A percentile compares a stretch with the other conserved stretches of the same genome.
phyloP scores from a whole-genome alignment of 352 stramenopile genomes.

The Phytophthora melonis region DNA sequence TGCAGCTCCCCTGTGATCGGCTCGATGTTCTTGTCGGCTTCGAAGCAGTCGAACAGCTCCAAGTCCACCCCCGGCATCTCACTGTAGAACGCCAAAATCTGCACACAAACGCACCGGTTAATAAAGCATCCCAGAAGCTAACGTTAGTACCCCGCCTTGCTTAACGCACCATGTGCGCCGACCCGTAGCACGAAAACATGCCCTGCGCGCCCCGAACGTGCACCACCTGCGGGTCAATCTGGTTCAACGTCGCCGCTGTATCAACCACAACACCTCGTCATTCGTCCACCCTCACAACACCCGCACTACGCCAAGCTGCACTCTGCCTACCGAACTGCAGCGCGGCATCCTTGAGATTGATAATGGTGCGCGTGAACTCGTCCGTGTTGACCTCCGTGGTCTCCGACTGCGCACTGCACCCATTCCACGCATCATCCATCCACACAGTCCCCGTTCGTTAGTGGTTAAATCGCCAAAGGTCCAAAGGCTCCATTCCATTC shows the following conservation, averaged over 20 bases:
- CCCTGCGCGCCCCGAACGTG: constrained; percentile 84
- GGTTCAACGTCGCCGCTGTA: constrained; percentile 79
- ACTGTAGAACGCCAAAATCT: constrained; percentile 91
- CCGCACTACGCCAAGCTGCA: neutral
- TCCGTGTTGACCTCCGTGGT: constrained; percentile 72
- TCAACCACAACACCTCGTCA: neutral
- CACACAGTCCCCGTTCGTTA: neutral
- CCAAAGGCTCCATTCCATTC: too few relatives aligned
- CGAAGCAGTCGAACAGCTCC: constrained; percentile 82
- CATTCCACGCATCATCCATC: neutral
- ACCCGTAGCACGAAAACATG: constrained; percentile 90
- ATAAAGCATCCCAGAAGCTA: too few relatives aligned
- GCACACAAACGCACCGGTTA: neutral
- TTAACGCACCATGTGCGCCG: constrained; percentile 66
- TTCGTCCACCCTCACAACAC: constrained; percentile 1
- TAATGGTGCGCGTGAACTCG: constrained; percentile 80
- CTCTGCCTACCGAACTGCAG: constrained; percentile 77
- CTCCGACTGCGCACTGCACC: constrained; percentile 73
- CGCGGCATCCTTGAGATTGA: constrained; percentile 81
- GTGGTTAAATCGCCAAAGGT: neutral
- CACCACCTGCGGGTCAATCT: constrained; percentile 84
- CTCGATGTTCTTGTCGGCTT: constrained; percentile 83
- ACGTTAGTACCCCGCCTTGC: neutral
- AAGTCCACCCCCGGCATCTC: constrained; percentile 81
- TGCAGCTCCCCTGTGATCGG: constrained; percentile 77